phyloP scores from a whole-genome alignment of 495 filamentous ascomycete species.

The Podospora pseudopauciseta region DNA sequence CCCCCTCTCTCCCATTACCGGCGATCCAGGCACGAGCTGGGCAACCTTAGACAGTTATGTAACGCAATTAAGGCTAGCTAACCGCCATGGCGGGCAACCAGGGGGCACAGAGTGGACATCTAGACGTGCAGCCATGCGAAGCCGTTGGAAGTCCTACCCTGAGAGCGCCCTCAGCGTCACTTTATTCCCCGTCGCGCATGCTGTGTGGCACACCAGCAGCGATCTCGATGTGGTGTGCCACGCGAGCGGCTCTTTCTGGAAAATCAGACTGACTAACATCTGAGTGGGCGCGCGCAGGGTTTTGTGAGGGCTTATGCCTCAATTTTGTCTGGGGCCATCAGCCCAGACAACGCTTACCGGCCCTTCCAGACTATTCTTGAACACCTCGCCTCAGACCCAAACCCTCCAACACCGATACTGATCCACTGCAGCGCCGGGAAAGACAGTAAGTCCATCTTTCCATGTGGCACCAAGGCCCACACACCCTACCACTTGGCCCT shows the following conservation, averaged over 20 bases:
- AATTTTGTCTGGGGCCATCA: conserved; percentile 43
- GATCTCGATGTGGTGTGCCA: neutral
- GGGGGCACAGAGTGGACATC: neutral
- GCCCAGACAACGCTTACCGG: conserved; percentile 30
- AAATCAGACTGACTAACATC: neutral
- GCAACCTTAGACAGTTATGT: neutral
- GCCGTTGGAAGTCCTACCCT: neutral
- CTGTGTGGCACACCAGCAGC: neutral
- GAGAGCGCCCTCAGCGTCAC: neutral
- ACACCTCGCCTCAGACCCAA: conserved; percentile 34
- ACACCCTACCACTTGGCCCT: conserved; percentile 1
- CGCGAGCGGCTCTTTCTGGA: no score
- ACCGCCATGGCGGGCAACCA: neutral
- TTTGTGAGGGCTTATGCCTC: conserved; percentile 53
- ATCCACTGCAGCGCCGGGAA: conserved; percentile 39
- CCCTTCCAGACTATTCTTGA: conserved; percentile 44
- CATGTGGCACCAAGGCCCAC: neutral
- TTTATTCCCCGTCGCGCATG: neutral
- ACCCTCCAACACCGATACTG: conserved; percentile 31
- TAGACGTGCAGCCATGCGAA: neutral
- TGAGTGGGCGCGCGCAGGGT: conserved; percentile 29
- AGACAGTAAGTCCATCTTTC: conserved; percentile 25
- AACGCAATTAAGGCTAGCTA: neutral
- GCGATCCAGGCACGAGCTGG: neutral
- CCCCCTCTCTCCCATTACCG: neutral